A percentile compares a stretch with the other conserved stretches of the same genome.
Evolutionary conservation across 768 basidiomycete genomes (phyloP).

Genomic region (Calocybe gangraenosa): DNA sequence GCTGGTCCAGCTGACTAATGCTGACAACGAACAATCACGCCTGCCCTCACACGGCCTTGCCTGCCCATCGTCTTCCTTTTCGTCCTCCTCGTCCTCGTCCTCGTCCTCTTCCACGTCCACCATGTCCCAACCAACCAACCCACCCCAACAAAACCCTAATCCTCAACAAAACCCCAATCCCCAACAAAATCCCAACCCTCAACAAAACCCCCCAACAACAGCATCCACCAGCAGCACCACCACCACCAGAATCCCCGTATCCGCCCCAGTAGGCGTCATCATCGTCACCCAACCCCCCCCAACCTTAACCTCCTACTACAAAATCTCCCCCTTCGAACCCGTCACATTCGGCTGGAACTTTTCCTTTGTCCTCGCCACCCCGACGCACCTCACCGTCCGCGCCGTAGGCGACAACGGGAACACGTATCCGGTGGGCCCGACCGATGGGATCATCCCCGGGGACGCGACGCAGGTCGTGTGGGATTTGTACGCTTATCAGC

Average conservation of each 20-base stretch:
- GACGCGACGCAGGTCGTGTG: slow-evolving; percentile 71
- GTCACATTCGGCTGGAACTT: slow-evolving; percentile 94
- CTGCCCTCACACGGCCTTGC: slow-evolving; percentile 3
- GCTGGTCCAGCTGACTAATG: slow-evolving; percentile 13
- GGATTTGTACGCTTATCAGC: slow-evolving; percentile 77
- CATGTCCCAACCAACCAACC: background rate
- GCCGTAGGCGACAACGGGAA: slow-evolving; percentile 85
- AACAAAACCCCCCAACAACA: background rate
- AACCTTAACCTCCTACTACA: slow-evolving; percentile 81
- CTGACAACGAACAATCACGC: background rate
- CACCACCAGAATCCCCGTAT: slow-evolving; percentile 35
- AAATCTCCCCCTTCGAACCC: slow-evolving; percentile 68
- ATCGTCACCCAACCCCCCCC: slow-evolving; percentile 78
- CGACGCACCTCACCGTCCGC: slow-evolving; percentile 72
- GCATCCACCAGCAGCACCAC: slow-evolving; percentile 6
- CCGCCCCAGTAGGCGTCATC: slow-evolving; percentile 60
- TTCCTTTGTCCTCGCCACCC: slow-evolving; percentile 66
- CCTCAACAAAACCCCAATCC: background rate
- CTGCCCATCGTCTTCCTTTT: background rate
- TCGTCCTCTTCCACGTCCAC: background rate
- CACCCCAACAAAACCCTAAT: background rate
- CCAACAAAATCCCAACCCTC: slow-evolving; percentile 5
- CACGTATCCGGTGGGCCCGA: slow-evolving; percentile 84
- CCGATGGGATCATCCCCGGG: slow-evolving; percentile 66
- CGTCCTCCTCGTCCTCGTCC: background rate